Conservation (phyloP, 345 rosid species). For the Toxicodendron radicans region DNA sequence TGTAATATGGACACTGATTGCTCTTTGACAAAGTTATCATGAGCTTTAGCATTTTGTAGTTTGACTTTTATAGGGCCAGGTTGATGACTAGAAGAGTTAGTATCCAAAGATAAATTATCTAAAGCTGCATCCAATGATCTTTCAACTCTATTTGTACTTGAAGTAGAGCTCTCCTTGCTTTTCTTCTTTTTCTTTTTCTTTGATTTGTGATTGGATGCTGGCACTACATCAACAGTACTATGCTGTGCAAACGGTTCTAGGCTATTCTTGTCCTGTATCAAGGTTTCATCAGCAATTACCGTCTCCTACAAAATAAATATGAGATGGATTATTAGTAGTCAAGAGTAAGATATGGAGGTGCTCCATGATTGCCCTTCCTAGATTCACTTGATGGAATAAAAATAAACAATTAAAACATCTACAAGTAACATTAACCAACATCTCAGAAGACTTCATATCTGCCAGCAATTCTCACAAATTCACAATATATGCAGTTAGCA, state of each 20-base stretch:
- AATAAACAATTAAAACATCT: background rate
- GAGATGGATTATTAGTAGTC: slow-evolving; percentile 23
- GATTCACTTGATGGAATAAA: background rate
- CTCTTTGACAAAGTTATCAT: slow-evolving; percentile 25
- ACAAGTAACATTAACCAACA: background rate
- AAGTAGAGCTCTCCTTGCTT: slow-evolving; percentile 43
- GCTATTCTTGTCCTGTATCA: slow-evolving; percentile 17
- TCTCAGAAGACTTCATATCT: background rate
- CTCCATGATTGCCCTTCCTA: background rate
- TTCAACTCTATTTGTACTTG: slow-evolving; percentile 34
- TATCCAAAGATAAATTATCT: slow-evolving; percentile 44
- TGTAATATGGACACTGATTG: slow-evolving; percentile 39
- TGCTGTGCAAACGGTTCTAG: slow-evolving; percentile 20
- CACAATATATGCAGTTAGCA: too few relatives aligned
- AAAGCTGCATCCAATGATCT: slow-evolving; percentile 44
- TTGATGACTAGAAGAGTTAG: slow-evolving; percentile 28
- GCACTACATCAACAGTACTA: slow-evolving; percentile 23
- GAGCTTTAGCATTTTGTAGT: slow-evolving; percentile 32
- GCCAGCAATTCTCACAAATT: too few relatives aligned
- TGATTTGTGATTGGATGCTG: slow-evolving; percentile 46
- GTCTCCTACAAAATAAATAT: slow-evolving; percentile 46
- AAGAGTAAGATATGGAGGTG: background rate
- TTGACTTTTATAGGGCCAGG: slow-evolving; percentile 27
- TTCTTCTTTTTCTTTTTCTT: slow-evolving; percentile 91
- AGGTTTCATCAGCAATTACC: slow-evolving; percentile 33